Evolutionary conservation across 2,329 filamentous ascomycete species (phyloP), one percentile per base, ranked within the genome.

Genomic region (Aquanectria penicillioides): DNA sequence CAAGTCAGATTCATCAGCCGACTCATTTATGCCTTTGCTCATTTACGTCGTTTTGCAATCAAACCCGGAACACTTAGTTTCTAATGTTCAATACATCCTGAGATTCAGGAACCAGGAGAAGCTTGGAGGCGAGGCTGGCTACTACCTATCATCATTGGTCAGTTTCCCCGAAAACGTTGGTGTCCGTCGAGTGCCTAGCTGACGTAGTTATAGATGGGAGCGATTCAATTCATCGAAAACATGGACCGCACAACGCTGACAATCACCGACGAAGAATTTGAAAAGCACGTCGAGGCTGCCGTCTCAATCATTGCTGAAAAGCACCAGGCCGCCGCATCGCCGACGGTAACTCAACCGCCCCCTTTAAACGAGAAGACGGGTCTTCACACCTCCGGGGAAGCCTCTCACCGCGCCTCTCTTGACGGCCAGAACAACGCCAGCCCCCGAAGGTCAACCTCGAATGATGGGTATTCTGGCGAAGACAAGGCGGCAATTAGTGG

Each of bases 21-120:
- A 99, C 77, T 93, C 94, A 0, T 99, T 99, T 69, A 93, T 97
- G 79, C 91, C 95, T 5, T 83, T 98, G 23, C 83, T 99, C 54
- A 99, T 99, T 56, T 98, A 97, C 69, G 95, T 97, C 22, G 94
- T 98, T 11, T 82, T 99, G 22, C 92, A 95, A 76, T 93, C 93
- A 38, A 97, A 97, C 68, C 95, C 95, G 0, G 94, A 97, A 61
- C 93, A 98, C 75, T 81, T 99, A 28, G 94, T 98, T 22, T 97
- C 94, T 58, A 99, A 99, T 74, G 92, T 99, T 3, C 95, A 99
- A 76, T 99, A 99, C 75, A 98, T 99, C 63, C 82, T 98, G 48
- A 89, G 96, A 40, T 99, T 99, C 80, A 88, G 95, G 48, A 97
- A 98, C 71, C 95, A 97, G 76, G 95, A 99, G 50, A 98, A 98